Base-by-base conservation (phyloP, 257 asterid species). In the Fraxinus excelsior region DNA sequence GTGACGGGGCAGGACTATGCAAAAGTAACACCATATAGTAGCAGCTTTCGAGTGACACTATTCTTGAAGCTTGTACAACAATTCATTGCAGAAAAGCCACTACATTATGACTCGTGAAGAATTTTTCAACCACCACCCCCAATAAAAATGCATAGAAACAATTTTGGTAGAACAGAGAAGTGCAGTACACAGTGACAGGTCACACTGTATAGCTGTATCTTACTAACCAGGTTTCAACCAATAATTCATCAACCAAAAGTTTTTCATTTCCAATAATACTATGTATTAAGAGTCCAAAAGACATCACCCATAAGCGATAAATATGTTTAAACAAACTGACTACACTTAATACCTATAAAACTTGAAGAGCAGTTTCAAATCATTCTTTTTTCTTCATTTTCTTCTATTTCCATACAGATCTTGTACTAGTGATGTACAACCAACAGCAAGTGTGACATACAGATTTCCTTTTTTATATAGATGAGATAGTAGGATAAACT, bases 71-170 rank as follows among this genome's bases (percentile, higher is more conserved):
- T 34, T 37, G 42, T 29, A 44, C 44, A 67, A 21, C 12, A 34
- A 29, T 18, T n/a, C 60, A 74, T 32, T 14, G 38, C 16, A 38
- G 38, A 12, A 29, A 25, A 18, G 37, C 38, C 56, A 5, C 0
- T 66, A 67, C 76, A 51, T n/a, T 28, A 60, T 60, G 67, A 60
- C 40, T 42, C 38, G 4, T 25, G 70, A 26, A 1, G 18, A 32
- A 62, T 26, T 58, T 11, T 74, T 46, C 58, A 62, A 56, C 77
- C 56, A 18, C 53, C 44, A 38, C 31, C 32, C 29, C 67, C 67
- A 60, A 23, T 2, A 60, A 23, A n/a, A 23, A 25, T 10, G 16
- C 67, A 60, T 19, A 60, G 31, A 60, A 23, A 60, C 65, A 10
- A 60, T 60, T 29, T 25, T 10, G 13, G 32, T 23, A 25, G 67